These are phyloP conservation scores for Calocybe cyanea DNA, from an alignment of 768 basidiomycete genomes.

Conservation along the genomic window DNA sequence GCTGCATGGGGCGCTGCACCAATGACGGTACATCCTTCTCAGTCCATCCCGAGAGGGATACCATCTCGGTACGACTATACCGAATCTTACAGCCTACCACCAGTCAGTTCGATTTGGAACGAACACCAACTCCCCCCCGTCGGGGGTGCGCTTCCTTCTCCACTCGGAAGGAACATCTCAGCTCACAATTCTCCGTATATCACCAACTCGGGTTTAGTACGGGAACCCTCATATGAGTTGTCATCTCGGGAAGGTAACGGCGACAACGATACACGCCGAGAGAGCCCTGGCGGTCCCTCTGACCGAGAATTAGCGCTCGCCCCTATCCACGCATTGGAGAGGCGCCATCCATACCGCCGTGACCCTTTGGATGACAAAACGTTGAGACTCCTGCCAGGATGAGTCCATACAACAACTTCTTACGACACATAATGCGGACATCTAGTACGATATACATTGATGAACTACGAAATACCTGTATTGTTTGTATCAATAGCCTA, in stretches of 20 bases:
- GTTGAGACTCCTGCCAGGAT: constrained; percentile 41
- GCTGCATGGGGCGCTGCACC: not conserved
- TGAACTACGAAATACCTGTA: not conserved
- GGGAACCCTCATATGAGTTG: constrained; percentile 11
- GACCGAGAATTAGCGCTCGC: constrained; percentile 53
- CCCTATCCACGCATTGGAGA: constrained; percentile 52
- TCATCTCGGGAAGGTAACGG: constrained; percentile 2
- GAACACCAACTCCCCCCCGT: not conserved
- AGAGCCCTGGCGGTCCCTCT: constrained; percentile 20
- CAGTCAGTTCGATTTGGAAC: constrained; percentile 7
- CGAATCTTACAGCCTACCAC: constrained; percentile 7
- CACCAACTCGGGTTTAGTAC: not conserved
- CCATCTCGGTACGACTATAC: constrained; percentile 2
- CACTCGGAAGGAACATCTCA: not conserved
- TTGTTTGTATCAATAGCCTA: constrained; percentile 10
- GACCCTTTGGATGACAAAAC: constrained; percentile 61
- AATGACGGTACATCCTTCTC: not conserved
- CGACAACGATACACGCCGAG: constrained; percentile 19
- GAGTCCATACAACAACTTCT: constrained; percentile 4
- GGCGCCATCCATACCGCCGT: constrained; percentile 54
- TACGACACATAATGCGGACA: not conserved
- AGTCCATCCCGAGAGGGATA: not conserved
- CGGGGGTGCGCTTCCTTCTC: not conserved
- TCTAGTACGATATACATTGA: not conserved
- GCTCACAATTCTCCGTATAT: too few species aligned